A percentile compares a stretch with the other conserved stretches of the same genome.
phyloP scores from a whole-genome alignment of 495 filamentous ascomycete genomes.

The Aspergillus baeticus region DNA sequence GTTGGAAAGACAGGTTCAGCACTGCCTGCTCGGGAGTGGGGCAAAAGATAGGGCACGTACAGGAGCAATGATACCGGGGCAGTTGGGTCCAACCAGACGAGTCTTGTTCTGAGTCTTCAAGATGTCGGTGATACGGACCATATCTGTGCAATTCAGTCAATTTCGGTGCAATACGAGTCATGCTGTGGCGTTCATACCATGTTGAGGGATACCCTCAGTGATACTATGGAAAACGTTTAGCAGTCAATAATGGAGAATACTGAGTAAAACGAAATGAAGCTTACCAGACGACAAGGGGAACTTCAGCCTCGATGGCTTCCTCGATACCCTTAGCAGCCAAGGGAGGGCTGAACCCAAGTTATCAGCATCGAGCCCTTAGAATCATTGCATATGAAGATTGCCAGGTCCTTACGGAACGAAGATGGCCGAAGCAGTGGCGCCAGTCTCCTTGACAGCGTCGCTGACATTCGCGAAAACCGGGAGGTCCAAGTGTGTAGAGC shows the following conservation, averaged over 20 bases:
- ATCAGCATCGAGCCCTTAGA: slow-evolving; percentile 3
- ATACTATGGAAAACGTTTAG: slow-evolving; percentile 54
- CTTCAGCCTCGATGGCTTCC: slow-evolving; percentile 90
- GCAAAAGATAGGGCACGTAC: slow-evolving; percentile 39
- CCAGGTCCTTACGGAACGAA: slow-evolving; percentile 80
- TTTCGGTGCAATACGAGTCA: slow-evolving; percentile 8
- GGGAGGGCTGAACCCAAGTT: slow-evolving; percentile 61
- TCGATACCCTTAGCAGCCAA: slow-evolving; percentile 93
- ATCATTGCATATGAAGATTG: not conserved
- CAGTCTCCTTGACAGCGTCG: slow-evolving; percentile 89
- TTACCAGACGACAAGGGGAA: slow-evolving; percentile 87
- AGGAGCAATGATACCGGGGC: slow-evolving; percentile 94
- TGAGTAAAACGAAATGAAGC: slow-evolving; percentile 9
- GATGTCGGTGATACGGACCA: slow-evolving; percentile 98
- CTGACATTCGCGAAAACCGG: slow-evolving; percentile 89
- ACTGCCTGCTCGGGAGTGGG: not conserved
- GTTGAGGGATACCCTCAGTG: slow-evolving; percentile 97
- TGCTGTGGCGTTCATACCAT: slow-evolving; percentile 57
- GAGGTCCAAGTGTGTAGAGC: slow-evolving; percentile 79
- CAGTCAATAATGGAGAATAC: not conserved
- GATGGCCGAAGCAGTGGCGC: slow-evolving; percentile 88
- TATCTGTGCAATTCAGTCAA: slow-evolving; percentile 60
- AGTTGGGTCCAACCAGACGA: slow-evolving; percentile 94
- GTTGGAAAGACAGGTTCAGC: slow-evolving; percentile 6
- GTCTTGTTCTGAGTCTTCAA: slow-evolving; percentile 98